Evolutionary conservation across 2,329 filamentous ascomycete species (phyloP).

Genomic region (Colletotrichum sp.): DNA sequence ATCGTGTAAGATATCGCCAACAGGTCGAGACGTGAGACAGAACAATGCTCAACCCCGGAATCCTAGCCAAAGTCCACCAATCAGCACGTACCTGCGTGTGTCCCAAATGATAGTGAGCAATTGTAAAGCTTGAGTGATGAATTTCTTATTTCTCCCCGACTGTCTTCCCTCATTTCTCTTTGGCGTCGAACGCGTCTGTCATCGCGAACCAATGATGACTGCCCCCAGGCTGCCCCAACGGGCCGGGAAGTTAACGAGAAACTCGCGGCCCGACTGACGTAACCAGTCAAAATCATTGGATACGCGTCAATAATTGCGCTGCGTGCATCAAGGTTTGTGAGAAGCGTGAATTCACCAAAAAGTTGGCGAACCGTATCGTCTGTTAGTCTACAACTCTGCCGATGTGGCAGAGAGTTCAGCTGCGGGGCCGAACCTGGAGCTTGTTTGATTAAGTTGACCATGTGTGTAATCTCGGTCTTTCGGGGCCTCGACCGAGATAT

Average conservation of each 20-base stretch:
- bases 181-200: neutral
- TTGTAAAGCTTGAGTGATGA: neutral
- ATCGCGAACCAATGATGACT: neutral
- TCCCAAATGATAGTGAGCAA: neutral
- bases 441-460: neutral
- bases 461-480: neutral
- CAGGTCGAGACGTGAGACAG: neutral
- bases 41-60: neutral
- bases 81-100: neutral
- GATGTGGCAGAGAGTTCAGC: neutral
- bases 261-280: neutral
- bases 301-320: neutral
- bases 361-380: neutral
- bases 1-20: neutral
- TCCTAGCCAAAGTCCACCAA: neutral
- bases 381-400: neutral
- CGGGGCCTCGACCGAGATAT: neutral
- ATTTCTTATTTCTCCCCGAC: neutral
- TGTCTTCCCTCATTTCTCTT: neutral
- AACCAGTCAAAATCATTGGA: neutral
- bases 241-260: neutral
- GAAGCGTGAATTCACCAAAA: neutral
- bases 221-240: neutral
- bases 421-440: neutral
- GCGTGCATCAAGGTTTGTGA: neutral